phyloP scores from a whole-genome alignment of 2,329 filamentous ascomycete genomes.

The Cercospora janseana region DNA sequence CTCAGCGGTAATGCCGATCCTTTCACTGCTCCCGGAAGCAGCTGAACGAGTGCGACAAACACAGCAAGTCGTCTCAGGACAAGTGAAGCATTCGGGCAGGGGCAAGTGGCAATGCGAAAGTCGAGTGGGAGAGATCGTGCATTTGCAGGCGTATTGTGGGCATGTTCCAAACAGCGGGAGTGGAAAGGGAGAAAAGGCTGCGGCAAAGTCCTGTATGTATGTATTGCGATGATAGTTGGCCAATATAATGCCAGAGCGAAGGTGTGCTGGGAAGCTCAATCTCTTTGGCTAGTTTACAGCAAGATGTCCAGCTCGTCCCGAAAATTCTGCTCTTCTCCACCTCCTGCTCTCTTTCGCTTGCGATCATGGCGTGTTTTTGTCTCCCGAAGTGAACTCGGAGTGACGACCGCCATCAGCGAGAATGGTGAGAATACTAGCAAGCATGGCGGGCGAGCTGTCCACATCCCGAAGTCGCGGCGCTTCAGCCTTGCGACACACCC shows the following conservation, averaged over 20 bases:
- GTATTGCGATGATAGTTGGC: conserved; percentile 12
- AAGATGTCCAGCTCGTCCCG: no score
- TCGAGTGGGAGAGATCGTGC: background rate
- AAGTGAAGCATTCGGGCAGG: no score
- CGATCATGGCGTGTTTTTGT: background rate
- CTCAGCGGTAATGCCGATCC: conserved; percentile 79
- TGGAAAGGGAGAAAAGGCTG: conserved; percentile 1
- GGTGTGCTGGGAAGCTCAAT: background rate
- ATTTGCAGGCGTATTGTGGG: conserved; percentile 10
- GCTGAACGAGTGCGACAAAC: background rate
- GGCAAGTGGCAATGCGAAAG: background rate
- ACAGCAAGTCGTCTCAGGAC: no score
- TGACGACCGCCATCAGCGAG: background rate
- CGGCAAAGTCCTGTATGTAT: conserved; percentile 14
- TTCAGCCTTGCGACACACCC: conserved; percentile 8
- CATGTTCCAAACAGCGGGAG: background rate
- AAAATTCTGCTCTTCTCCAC: background rate
- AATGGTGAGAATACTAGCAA: conserved; percentile 1
- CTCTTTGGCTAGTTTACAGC: no score
- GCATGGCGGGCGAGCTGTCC: conserved; percentile 5
- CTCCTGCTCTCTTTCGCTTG: background rate
- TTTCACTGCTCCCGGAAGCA: conserved; percentile 50
- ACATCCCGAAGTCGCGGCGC: conserved; percentile 14
- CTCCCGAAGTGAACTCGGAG: background rate
- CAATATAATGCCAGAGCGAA: background rate